Conservation (phyloP, 2,329 filamentous ascomycete genomes). For the Grosmannia serpens region DNA sequence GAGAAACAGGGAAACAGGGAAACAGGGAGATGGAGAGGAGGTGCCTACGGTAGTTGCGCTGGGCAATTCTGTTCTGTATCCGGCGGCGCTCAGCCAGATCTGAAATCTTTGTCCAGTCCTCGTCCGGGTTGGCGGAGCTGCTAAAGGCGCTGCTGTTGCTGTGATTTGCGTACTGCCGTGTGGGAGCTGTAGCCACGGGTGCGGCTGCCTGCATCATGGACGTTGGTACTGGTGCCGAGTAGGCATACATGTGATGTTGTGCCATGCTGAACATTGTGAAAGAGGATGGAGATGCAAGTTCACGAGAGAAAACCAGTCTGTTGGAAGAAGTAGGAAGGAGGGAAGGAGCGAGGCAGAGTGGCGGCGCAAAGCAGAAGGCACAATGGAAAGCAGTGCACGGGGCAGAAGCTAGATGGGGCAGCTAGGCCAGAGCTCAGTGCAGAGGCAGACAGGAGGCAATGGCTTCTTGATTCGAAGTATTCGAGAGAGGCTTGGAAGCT, state of each 20-base stretch:
- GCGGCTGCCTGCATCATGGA: constrained; percentile 1
- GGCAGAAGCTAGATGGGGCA: not conserved
- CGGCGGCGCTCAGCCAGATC: constrained; percentile 87
- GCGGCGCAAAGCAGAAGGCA: too few species aligned
- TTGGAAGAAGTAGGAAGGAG: not conserved
- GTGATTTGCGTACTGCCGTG: constrained; percentile 59
- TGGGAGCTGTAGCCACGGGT: constrained; percentile 23
- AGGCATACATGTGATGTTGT: constrained; percentile 28
- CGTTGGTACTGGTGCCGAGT: constrained; percentile 21
- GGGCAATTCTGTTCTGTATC: constrained; percentile 96
- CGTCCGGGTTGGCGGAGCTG: constrained; percentile 85
- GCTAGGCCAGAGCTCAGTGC: too few species aligned
- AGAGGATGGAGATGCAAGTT: not conserved
- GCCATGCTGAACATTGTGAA: constrained; percentile 30
- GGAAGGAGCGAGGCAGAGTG: not conserved
- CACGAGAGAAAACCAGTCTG: too few species aligned
- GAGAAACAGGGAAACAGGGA: not conserved
- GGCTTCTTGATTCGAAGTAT: too few species aligned
- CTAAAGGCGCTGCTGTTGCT: constrained; percentile 91
- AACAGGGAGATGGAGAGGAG: not conserved
- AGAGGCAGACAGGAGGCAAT: too few species aligned
- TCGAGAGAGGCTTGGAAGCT: not conserved
- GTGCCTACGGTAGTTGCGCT: constrained; percentile 83
- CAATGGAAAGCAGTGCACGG: not conserved
- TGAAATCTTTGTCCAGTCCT: constrained; percentile 99